Evolutionary conservation across 2,329 filamentous ascomycete genomes (phyloP).

Genomic region (Fusarium sp.): DNA sequence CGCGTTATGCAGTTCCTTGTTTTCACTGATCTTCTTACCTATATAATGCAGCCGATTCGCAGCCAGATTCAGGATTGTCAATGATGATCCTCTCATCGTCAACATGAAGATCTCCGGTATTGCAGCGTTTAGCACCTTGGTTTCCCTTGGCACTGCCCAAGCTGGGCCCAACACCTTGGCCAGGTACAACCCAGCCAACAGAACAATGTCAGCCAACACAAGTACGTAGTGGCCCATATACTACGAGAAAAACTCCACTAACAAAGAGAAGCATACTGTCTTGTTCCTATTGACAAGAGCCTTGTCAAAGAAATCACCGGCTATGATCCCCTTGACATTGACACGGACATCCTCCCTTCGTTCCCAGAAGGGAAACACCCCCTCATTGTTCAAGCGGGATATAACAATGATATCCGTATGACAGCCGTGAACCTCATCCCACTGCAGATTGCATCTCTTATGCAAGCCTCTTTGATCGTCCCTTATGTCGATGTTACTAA

Average conservation of each 20-base stretch:
- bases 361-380: constrained; percentile 20
- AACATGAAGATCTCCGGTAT: neutral
- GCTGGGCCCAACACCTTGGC: constrained; percentile 16
- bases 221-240: neutral
- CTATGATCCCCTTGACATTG: constrained; percentile 3
- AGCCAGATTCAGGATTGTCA: too few relatives aligned
- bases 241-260: fast-evolving
- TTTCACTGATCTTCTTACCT: neutral
- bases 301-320: constrained; percentile 13
- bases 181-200: constrained; percentile 21
- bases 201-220: constrained; percentile 21
- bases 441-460: constrained; percentile 7
- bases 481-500: constrained; percentile 19
- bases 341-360: neutral
- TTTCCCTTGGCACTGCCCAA: neutral
- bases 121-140: neutral
- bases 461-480: constrained; percentile 10
- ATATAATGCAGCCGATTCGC: neutral
- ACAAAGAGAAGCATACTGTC: constrained; percentile 1
- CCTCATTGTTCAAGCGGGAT: constrained; percentile 8
- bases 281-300: constrained; percentile 11
- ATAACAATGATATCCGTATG: constrained; percentile 19
- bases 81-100: fast-evolving
- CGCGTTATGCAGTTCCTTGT: neutral
- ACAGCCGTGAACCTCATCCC: constrained; percentile 13